Evolutionary conservation across 257 asterid genomes (phyloP).

Genomic region (Mitragyna speciosa): DNA sequence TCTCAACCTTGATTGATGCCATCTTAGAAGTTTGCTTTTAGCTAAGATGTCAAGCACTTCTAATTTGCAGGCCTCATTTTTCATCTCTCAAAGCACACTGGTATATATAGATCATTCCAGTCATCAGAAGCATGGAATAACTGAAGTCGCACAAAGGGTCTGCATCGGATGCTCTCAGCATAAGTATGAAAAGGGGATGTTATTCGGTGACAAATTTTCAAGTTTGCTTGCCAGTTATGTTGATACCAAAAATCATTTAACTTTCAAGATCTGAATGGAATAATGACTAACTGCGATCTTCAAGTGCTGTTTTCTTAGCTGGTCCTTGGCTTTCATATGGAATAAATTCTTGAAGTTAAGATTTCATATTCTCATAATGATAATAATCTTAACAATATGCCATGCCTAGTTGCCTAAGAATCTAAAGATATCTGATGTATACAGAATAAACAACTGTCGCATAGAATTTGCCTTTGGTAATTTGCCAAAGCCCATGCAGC

Average conservation of each 20-base stretch:
- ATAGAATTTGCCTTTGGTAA: neutral
- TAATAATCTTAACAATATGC: neutral
- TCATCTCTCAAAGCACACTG: neutral
- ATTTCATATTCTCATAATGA: neutral
- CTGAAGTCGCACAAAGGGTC: neutral
- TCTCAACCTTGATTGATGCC: conserved; percentile 37
- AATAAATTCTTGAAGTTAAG: neutral
- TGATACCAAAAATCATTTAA: neutral
- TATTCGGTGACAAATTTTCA: neutral
- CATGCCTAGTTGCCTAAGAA: conserved; percentile 5
- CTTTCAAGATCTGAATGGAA: neutral
- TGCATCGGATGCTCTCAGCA: conserved; percentile 25
- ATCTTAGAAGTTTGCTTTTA: conserved; percentile 7
- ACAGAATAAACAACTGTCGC: neutral
- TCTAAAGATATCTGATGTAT: neutral
- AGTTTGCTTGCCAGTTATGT: neutral
- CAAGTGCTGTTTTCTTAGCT: neutral
- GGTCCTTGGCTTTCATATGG: neutral
- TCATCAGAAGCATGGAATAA: conserved; percentile 5
- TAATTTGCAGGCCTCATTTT: neutral
- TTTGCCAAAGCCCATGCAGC: neutral
- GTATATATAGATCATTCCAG: conserved; percentile 26
- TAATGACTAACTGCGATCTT: neutral
- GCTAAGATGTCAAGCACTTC: neutral
- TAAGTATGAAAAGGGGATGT: neutral